These are phyloP conservation scores for Cordyceps farinosa DNA, from an alignment of 2,329 filamentous ascomycete species.

Conservation along the genomic window DNA sequence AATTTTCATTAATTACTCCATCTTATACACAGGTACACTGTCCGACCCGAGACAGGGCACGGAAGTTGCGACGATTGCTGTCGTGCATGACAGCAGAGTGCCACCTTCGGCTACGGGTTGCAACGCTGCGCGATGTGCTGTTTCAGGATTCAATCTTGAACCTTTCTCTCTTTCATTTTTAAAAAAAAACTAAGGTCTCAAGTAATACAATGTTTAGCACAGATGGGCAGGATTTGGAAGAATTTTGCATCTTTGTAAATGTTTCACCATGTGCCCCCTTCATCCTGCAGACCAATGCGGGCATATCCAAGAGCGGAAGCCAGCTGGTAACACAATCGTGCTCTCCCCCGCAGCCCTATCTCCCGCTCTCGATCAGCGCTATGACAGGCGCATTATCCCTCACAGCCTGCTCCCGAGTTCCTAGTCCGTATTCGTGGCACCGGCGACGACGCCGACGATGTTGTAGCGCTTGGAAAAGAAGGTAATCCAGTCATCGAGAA, in stretches of 20 bases:
- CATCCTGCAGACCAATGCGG: not conserved
- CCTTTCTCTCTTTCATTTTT: not conserved
- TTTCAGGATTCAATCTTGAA: not conserved
- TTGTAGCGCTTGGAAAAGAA: constrained; percentile 98
- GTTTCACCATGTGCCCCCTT: not conserved
- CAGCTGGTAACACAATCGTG: not conserved
- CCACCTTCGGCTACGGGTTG: not conserved
- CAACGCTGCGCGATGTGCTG: not conserved
- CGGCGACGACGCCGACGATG: constrained; percentile 66
- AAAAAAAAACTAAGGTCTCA: not conserved
- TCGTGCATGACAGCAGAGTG: not conserved
- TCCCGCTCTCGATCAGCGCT: not conserved
- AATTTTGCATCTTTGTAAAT: not conserved
- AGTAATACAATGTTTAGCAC: not conserved
- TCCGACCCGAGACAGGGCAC: not conserved
- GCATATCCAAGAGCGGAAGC: not conserved
- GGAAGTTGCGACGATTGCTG: not conserved
- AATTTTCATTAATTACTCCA: not conserved
- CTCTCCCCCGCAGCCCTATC: not conserved
- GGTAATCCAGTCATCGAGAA: constrained; percentile 86
- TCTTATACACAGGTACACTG: not conserved
- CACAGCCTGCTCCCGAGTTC: constrained; percentile 16
- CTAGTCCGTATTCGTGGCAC: constrained; percentile 55
- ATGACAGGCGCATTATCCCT: not conserved
- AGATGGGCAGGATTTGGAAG: not conserved